Evolutionary conservation across 2,329 filamentous ascomycete species (phyloP).

Genomic region (Trichothecium sympodiale): DNA sequence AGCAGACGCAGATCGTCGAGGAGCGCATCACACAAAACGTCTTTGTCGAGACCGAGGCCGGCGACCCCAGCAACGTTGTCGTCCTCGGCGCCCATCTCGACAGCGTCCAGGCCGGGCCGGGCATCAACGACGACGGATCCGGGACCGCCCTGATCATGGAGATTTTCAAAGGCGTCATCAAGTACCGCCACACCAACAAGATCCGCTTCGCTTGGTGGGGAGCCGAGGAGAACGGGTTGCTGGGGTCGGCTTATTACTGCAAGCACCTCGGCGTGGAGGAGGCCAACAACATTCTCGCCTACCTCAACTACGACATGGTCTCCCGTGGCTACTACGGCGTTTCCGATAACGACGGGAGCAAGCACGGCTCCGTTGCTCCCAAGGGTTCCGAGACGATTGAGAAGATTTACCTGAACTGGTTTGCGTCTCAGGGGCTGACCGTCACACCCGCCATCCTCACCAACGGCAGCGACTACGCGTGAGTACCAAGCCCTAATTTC

Average conservation of each 20-base stretch:
- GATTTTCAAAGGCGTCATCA: conserved; percentile 24
- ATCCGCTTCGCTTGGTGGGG: conserved; percentile 34
- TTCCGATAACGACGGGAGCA: conserved; percentile 22
- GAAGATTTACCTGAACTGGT: conserved; percentile 20
- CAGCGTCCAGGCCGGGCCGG: conserved; percentile 29
- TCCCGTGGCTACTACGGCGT: conserved; percentile 22
- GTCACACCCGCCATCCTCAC: conserved; percentile 14
- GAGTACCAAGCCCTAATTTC: conserved; percentile 22
- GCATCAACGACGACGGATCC: conserved; percentile 36
- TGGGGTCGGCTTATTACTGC: conserved; percentile 24
- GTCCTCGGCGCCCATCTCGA: conserved; percentile 32
- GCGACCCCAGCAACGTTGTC: conserved; percentile 29
- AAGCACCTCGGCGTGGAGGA: conserved; percentile 19
- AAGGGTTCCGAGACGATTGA: conserved; percentile 20
- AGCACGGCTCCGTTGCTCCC: conserved; percentile 17
- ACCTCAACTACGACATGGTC: conserved; percentile 32
- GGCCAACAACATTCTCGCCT: conserved; percentile 22
- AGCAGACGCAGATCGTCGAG: conserved; percentile 23
- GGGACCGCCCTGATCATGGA: conserved; percentile 29
- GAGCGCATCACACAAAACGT: conserved; percentile 29
- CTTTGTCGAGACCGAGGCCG: conserved; percentile 31
- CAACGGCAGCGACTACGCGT: conserved; percentile 49
- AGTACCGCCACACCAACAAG: conserved; percentile 22
- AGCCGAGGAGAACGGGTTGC: conserved; percentile 30
- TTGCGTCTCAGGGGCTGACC: conserved; percentile 20